Conservation (phyloP, 805 yeast genomes). For the Candida ovalis region DNA sequence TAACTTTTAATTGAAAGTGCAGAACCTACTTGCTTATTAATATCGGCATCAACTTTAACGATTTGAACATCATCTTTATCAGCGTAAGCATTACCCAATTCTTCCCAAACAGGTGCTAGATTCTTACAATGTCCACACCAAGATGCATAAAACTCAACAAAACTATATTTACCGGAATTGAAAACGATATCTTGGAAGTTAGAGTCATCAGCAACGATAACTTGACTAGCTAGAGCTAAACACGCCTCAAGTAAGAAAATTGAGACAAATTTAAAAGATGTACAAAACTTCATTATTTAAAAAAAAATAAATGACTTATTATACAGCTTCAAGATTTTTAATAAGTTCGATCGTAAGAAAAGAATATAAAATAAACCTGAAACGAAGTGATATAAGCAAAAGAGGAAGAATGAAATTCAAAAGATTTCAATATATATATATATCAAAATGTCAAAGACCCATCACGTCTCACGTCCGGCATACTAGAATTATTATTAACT, state of each 20-base stretch:
- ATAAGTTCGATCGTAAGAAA: too few relatives aligned
- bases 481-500: too few relatives aligned
- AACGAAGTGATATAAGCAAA: too few relatives aligned
- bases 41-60: constrained; percentile 58
- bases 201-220: constrained; percentile 43
- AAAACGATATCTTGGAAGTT: constrained; percentile 54
- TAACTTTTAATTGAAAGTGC: constrained; percentile 55
- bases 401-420: too few relatives aligned
- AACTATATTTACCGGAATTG: constrained; percentile 63
- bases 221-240: constrained; percentile 20
- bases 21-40: constrained; percentile 46
- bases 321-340: too few relatives aligned
- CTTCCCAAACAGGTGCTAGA: constrained; percentile 47
- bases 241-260: background rate
- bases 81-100: constrained; percentile 21
- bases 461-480: too few relatives aligned
- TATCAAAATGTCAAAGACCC: too few relatives aligned
- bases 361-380: too few relatives aligned
- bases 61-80: constrained; percentile 24
- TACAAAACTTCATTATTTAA: background rate
- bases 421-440: too few relatives aligned
- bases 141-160: constrained; percentile 72
- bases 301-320: background rate
- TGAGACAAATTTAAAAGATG: background rate
- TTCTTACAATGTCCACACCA: constrained; percentile 72